Conservation (phyloP, 495 filamentous ascomycete genomes). For the Neurospora tetraspora region DNA sequence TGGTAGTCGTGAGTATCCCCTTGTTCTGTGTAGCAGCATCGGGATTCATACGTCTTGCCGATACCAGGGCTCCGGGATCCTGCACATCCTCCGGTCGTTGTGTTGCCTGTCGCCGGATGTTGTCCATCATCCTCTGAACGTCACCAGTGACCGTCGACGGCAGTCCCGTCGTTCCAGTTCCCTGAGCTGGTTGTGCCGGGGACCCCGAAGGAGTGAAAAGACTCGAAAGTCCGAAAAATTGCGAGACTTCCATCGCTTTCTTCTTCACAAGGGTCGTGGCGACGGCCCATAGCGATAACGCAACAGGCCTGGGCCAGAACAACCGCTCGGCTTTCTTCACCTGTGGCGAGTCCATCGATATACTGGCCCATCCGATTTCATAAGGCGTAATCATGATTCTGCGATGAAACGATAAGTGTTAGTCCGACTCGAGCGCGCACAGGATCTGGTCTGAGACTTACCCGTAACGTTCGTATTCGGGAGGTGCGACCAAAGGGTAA, state of each 20-base stretch:
- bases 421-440: neutral
- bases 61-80: constrained; percentile 10
- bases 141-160: constrained; percentile 5
- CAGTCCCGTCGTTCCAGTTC: neutral
- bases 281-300: constrained; percentile 27
- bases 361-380: constrained; percentile 16
- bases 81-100: constrained; percentile 20
- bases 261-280: constrained; percentile 19
- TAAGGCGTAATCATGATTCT: constrained; percentile 27
- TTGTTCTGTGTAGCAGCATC: neutral
- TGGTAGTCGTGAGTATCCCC: neutral
- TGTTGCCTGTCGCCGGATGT: constrained; percentile 21
- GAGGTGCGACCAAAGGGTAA: constrained; percentile 30
- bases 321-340: constrained; percentile 21
- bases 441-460: constrained; percentile 10
- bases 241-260: constrained; percentile 16
- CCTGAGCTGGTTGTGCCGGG: neutral
- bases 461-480: constrained; percentile 30
- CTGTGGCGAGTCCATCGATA: constrained; percentile 18
- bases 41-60: constrained; percentile 1
- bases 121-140: constrained; percentile 17
- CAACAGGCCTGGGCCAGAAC: constrained; percentile 26
- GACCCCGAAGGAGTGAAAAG: neutral
- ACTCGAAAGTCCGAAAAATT: constrained; percentile 20
- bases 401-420: neutral